These are phyloP conservation scores for Neoscytalidium dimidiatum DNA, from an alignment of 2,329 filamentous ascomycete species.

Conservation along the genomic window DNA sequence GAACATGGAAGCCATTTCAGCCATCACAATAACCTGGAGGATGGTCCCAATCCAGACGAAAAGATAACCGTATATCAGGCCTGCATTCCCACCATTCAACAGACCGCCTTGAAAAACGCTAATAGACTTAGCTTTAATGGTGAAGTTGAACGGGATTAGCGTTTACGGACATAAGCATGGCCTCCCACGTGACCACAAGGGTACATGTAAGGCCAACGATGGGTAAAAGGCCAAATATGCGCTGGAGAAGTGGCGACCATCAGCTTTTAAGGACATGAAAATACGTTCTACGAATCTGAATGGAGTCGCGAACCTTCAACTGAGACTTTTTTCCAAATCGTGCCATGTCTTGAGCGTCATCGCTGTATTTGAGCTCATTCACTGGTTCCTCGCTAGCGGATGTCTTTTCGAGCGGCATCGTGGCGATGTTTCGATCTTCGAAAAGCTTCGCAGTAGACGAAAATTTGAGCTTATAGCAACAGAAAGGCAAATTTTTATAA, in stretches of 20 bases:
- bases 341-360: conserved; percentile 15
- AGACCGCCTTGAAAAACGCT: conserved; percentile 24
- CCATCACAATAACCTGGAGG: conserved; percentile 34
- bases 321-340: conserved; percentile 32
- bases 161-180: conserved; percentile 35
- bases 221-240: conserved; percentile 38
- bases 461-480: too few relatives aligned
- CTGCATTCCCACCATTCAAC: conserved; percentile 37
- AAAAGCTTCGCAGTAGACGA: not conserved
- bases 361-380: not conserved
- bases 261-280: not conserved
- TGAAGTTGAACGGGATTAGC: not conserved
- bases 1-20: conserved; percentile 38
- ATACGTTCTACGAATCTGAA: not conserved
- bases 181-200: conserved; percentile 42
- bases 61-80: conserved; percentile 39
- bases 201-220: conserved; percentile 40
- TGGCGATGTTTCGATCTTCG: not conserved
- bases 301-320: conserved; percentile 32
- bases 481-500: too few relatives aligned
- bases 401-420: not conserved
- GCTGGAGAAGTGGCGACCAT: conserved; percentile 24
- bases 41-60: conserved; percentile 40
- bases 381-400: not conserved
- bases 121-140: not conserved